These are phyloP conservation scores for Solanum tacnaense DNA, from an alignment of 257 asterid genomes.

Conservation along the genomic window DNA sequence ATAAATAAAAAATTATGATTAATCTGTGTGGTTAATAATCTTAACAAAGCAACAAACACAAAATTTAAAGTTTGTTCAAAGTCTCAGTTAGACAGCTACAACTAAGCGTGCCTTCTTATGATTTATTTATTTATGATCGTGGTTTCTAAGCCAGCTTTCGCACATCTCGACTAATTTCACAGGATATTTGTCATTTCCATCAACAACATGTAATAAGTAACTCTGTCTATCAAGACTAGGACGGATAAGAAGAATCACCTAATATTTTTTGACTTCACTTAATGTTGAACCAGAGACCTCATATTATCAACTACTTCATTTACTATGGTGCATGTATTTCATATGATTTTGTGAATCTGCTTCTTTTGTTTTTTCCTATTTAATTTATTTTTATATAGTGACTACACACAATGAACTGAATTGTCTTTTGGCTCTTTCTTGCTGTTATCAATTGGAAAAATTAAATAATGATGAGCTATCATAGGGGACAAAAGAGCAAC, in stretches of 20 bases:
- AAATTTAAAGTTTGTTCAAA: not conserved
- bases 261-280: no score
- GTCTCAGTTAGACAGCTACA: not conserved
- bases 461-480: not conserved
- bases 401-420: not conserved
- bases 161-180: no score
- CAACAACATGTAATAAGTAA: no score
- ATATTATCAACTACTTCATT: not conserved
- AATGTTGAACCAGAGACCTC: no score
- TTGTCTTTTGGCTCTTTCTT: not conserved
- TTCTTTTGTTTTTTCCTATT: not conserved
- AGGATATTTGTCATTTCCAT: no score
- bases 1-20: not conserved
- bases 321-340: fast-evolving
- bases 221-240: no score
- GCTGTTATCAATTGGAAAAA: not conserved
- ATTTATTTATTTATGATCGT: no score
- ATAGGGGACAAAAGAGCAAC: not conserved
- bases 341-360: not conserved
- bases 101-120: not conserved
- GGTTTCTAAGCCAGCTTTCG: fast-evolving
- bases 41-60: not conserved
- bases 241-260: not conserved
- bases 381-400: not conserved
- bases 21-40: not conserved